Evolutionary conservation across 2,329 filamentous ascomycete genomes (phyloP), one percentile per base, ranked within the genome.

Genomic region (Aspergillus japonicus): DNA sequence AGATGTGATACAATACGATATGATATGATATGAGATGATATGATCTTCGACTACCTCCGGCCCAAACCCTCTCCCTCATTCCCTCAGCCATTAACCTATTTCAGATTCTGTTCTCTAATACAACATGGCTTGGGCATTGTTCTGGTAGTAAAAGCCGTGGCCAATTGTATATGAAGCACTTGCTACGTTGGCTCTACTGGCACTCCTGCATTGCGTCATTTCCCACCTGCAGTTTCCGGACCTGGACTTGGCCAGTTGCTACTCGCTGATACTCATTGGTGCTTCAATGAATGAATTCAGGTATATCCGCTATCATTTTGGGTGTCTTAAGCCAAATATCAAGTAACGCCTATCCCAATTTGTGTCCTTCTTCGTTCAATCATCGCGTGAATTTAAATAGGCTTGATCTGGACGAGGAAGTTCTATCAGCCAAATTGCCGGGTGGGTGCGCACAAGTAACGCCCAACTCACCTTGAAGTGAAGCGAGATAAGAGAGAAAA

Each of bases 401-500:
- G 80, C 70, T 82, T 82, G 70, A 82, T 82, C 83, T 84, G 68
- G 33, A 52, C 29, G 19, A 54, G 24, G 35, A n/a, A 53, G 31
- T 50, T 4, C 23, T 12, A 10, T 55, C 33, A 19, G 50, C 61
- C 23, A 62, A 49, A 35, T 54, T 47, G 44, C 42, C 14, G 14
- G 21, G 19, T 42, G 16, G 16, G 5, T 10, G 39, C 39, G 39
- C 39, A 44, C 7, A 3, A 16, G 39, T 12, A 19, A 19, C 5
- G 5, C 16, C 7, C 16, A 44, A 19, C 39, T 47, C 73, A 87
- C 87, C 89, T 99, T 99, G 83, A 99, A 99, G 80, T 99, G 95
- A 64, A 99, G 83, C 2, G 92, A 91, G 70, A 98, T 99, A 66
- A 99, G 79, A 56, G 94, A 97, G 77, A 99, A 99, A 3, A 99